Conservation (phyloP, 2,329 filamentous ascomycete genomes). For the Sarocladium brachiariae region DNA sequence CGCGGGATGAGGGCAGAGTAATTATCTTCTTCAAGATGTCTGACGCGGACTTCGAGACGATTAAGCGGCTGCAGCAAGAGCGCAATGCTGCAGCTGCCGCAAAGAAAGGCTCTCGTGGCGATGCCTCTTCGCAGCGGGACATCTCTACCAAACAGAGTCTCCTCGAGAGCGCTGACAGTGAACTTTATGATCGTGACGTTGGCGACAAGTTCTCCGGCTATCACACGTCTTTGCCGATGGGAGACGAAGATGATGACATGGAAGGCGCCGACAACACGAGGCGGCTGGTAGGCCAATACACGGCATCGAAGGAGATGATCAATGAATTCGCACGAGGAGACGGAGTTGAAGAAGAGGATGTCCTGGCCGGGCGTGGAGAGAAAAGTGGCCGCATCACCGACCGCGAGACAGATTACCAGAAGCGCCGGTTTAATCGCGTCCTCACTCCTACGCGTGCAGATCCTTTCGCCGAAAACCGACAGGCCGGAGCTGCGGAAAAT, state of each 20-base stretch:
- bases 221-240: conserved; percentile 77
- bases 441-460: conserved; percentile 82
- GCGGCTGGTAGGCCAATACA: conserved; percentile 89
- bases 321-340: conserved; percentile 84
- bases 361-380: conserved; percentile 73
- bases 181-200: conserved; percentile 75
- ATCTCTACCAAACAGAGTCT: conserved; percentile 89
- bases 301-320: conserved; percentile 83
- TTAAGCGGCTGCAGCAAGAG: conserved; percentile 86
- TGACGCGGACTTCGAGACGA: conserved; percentile 79
- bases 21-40: conserved; percentile 46
- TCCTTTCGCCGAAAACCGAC: conserved; percentile 70
- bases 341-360: conserved; percentile 87
- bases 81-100: conserved; percentile 72
- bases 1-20: conserved; percentile 35
- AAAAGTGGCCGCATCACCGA: conserved; percentile 86
- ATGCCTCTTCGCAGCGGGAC: conserved; percentile 71
- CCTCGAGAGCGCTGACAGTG: conserved; percentile 80
- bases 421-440: conserved; percentile 82
- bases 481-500: conserved; percentile 59
- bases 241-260: conserved; percentile 74
- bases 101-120: conserved; percentile 71
- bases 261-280: conserved; percentile 65
- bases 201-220: conserved; percentile 83
- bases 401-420: conserved; percentile 96